Evolutionary conservation across 2,329 filamentous ascomycete species (phyloP).

Genomic region (Chrysoporthe cubensis): DNA sequence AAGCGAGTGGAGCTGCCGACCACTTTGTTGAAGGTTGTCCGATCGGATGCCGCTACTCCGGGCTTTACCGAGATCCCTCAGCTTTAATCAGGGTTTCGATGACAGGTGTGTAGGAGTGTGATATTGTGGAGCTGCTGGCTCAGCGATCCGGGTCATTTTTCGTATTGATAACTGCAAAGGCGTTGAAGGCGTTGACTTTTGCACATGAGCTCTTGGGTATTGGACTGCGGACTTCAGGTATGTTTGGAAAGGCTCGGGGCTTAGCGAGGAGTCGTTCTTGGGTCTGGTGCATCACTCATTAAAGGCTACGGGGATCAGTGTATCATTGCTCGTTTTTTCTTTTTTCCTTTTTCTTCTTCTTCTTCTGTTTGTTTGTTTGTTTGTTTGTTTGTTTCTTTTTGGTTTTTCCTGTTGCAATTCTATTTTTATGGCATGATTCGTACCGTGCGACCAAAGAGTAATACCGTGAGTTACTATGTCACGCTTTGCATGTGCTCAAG

Average conservation of each 20-base stretch:
- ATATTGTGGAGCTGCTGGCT: not conserved
- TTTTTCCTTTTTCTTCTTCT: too few relatives aligned
- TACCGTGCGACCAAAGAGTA: not conserved
- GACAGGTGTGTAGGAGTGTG: not conserved
- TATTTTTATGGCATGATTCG: not conserved
- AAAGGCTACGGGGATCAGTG: too few relatives aligned
- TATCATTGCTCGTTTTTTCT: too few relatives aligned
- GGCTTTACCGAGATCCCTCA: slow-evolving; percentile 1
- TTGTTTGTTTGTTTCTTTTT: not conserved
- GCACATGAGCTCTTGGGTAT: not conserved
- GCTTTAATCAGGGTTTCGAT: not conserved
- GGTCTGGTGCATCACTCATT: not conserved
- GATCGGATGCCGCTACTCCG: not conserved
- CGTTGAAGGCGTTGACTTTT: not conserved
- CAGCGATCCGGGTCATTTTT: not conserved
- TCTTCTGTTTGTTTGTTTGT: not conserved
- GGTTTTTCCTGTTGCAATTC: not conserved
- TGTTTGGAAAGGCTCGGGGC: not conserved
- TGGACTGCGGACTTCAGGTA: not conserved
- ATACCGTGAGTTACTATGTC: not conserved
- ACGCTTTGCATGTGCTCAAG: too few relatives aligned
- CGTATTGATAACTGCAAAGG: not conserved
- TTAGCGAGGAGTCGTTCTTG: not conserved
- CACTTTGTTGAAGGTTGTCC: not conserved
- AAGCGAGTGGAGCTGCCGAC: not conserved